These are phyloP conservation scores for Trapa bicornis DNA, from an alignment of 345 rosid genomes.

Conservation along the genomic window DNA sequence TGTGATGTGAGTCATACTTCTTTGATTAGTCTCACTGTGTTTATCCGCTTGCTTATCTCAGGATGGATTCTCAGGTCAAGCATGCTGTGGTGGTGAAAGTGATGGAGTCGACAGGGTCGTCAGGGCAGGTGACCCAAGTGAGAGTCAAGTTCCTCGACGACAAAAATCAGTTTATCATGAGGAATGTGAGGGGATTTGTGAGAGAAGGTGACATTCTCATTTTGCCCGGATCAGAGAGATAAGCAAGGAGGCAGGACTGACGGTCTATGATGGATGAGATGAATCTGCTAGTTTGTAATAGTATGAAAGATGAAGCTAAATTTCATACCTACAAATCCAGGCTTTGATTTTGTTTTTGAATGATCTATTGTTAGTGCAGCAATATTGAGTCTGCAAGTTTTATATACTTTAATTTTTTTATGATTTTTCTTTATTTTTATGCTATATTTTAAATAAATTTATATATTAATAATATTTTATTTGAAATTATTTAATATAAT, in stretches of 20 bases:
- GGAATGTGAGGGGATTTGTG: constrained; percentile 79
- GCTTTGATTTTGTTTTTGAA: background rate
- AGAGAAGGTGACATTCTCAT: constrained; percentile 77
- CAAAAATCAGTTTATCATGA: constrained; percentile 58
- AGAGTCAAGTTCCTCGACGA: constrained; percentile 67
- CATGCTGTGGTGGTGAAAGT: constrained; percentile 79
- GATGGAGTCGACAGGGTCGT: constrained; percentile 79
- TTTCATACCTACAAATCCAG: background rate
- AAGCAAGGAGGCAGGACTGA: constrained; percentile 79
- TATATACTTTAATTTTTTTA: background rate
- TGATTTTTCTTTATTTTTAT: too few species aligned
- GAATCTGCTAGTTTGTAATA: background rate
- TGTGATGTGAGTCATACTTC: background rate
- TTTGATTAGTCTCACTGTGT: background rate
- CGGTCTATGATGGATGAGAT: background rate
- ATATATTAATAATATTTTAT: too few species aligned
- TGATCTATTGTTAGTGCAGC: background rate
- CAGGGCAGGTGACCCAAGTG: constrained; percentile 88
- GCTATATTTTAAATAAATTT: too few species aligned
- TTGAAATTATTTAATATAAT: too few species aligned
- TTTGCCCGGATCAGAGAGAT: constrained; percentile 74
- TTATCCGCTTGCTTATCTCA: constrained; percentile 9
- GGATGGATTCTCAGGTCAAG: constrained; percentile 69
- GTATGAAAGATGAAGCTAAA: background rate
- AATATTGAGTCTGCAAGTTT: background rate